Conservation (phyloP, 495 filamentous ascomycete species). For the Neurospora tetrasperma region DNA sequence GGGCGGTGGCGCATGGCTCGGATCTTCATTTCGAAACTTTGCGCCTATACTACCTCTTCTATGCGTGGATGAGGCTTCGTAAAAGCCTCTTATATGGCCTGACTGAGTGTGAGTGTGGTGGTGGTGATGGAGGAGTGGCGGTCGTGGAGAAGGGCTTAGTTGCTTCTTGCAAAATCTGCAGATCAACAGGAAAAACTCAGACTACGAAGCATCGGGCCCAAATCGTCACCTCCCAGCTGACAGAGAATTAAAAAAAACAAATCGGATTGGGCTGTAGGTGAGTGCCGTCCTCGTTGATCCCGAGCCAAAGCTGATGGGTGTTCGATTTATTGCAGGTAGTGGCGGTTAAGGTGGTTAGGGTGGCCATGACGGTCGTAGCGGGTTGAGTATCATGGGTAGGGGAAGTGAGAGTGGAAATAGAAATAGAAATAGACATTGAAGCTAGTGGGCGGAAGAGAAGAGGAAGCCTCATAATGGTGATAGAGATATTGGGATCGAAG, state of each 20-base stretch:
- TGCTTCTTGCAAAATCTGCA: too few relatives aligned
- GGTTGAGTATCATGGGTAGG: background rate
- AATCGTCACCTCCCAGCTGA: background rate
- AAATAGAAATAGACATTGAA: background rate
- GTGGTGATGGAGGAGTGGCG: background rate
- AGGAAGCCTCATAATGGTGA: background rate
- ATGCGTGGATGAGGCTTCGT: background rate
- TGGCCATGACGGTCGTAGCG: background rate
- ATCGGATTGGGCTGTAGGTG: background rate
- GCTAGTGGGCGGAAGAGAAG: background rate
- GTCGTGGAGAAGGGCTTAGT: background rate
- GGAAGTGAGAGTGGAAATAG: background rate
- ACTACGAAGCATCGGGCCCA: background rate
- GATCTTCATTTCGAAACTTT: background rate
- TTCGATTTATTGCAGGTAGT: background rate
- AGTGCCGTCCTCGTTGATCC: background rate
- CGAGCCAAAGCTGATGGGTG: background rate
- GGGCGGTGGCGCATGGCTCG: background rate
- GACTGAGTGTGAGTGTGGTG: background rate
- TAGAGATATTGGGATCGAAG: background rate
- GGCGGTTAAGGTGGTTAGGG: background rate
- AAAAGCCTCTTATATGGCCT: background rate
- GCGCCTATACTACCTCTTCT: background rate
- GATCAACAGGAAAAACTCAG: too few relatives aligned
- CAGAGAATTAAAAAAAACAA: background rate